phyloP scores from a whole-genome alignment of 1,139 yeast genomes.

The Groenewaldozyma sp. region DNA sequence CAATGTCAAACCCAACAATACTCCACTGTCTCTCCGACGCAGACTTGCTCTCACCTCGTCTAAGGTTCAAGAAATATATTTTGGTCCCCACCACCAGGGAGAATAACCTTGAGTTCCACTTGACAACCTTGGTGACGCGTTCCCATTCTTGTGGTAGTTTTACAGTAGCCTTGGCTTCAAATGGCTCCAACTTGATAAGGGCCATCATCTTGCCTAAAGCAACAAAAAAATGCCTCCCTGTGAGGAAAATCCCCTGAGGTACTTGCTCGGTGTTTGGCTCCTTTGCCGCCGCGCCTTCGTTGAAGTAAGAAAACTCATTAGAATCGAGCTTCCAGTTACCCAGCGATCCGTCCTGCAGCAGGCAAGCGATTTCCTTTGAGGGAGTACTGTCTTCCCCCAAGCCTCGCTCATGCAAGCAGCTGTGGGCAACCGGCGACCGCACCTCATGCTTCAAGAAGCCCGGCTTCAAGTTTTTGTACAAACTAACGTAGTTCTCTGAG shows the following conservation, averaged over 20 bases:
- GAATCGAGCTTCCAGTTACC: not conserved
- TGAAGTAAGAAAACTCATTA: not conserved
- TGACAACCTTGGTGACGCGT: not conserved
- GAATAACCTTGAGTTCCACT: not conserved
- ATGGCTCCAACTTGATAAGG: not conserved
- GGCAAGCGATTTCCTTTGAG: not conserved
- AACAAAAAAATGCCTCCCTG: not conserved
- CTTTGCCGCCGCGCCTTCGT: not conserved
- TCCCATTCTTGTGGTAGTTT: not conserved
- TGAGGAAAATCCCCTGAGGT: constrained; percentile 1
- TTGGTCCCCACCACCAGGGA: not conserved
- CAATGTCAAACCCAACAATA: constrained; percentile 9
- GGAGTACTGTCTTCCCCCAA: not conserved
- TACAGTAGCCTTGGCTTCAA: not conserved
- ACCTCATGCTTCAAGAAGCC: not conserved
- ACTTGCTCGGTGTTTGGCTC: not conserved
- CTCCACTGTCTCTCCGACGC: constrained; percentile 6
- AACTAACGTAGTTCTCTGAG: not conserved
- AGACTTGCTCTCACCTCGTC: not conserved
- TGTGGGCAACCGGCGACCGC: not conserved
- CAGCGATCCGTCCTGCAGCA: not conserved
- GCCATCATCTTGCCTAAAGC: not conserved
- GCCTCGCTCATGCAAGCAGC: not conserved
- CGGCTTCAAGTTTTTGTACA: not conserved
- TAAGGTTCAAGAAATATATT: not conserved